Evolutionary conservation across 768 basidiomycete species (phyloP), one percentile per base, ranked within the genome.

Genomic region (Mycena vitilis): DNA sequence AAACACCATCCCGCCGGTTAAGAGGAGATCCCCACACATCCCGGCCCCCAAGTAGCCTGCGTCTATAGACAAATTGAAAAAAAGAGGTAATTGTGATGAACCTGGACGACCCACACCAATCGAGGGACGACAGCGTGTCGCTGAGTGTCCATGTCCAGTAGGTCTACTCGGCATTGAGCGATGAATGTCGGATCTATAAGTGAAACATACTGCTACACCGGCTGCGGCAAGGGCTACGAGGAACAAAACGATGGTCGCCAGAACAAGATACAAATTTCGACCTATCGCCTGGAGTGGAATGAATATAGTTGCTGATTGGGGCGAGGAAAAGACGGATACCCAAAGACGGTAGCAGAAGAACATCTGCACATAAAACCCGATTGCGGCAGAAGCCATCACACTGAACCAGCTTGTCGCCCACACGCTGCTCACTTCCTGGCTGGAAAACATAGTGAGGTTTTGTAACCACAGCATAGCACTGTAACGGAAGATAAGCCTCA

Each of bases 401-500:
- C 7, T 57, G 12, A 6, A 4, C 55, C 55, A 57, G 7, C 18
- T 18, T 7, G 5, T 54, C 15, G 4, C 18, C 51, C 52, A 30
- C 7, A 56, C 9, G 10, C 15, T 23, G n/a, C 36, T 11, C 25
- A 23, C 55, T 10, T 42, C 38, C 55, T 23, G n/a, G 40, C 25
- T 8, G 12, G 12, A 10, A 13, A 42, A 56, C 12, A n/a, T 12
- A 2, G n/a, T 37, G 34, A 54, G 34, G 20, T 15, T 54, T 37
- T 54, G 52, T 37, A 36, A 36, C 52, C 52, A 54, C 22, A 57
- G 25, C 22, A 57, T 57, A 38, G 13, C 40, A 23, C 55, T 57
- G 16, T 3, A 40, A 40, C 4, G 55, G 48, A 16, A 20, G 13
- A 23, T 23, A 12, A 54, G 16, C 8, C 30, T 16, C 30, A 2